Conservation (phyloP, 805 yeast species). For the Spathaspora passalidarum region DNA sequence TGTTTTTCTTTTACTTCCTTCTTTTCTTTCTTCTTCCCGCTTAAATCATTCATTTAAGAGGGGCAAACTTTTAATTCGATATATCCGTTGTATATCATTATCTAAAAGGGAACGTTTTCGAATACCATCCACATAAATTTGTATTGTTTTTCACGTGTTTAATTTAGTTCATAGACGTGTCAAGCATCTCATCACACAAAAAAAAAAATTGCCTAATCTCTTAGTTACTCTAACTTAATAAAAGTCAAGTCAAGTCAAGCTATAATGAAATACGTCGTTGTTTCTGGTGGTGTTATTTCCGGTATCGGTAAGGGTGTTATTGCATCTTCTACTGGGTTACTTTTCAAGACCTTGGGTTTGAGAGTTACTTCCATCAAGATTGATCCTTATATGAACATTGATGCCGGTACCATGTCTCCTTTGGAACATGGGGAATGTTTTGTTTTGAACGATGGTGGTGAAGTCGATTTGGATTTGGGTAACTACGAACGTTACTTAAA, state of each 20-base stretch:
- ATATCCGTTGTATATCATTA: neutral
- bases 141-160: slow-evolving; percentile 2
- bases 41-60: slow-evolving; percentile 41
- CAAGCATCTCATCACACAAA: neutral
- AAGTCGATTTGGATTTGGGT: slow-evolving; percentile 96
- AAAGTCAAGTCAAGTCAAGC: slow-evolving; percentile 11
- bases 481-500: slow-evolving; percentile 96
- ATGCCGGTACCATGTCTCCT: slow-evolving; percentile 99
- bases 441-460: slow-evolving; percentile 98
- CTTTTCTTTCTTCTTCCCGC: slow-evolving; percentile 40
- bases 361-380: slow-evolving; percentile 96
- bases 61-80: slow-evolving; percentile 20
- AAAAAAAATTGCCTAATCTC: neutral
- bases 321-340: slow-evolving; percentile 95
- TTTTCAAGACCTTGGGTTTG: slow-evolving; percentile 88
- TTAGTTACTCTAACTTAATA: neutral
- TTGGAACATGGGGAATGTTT: slow-evolving; percentile 99
- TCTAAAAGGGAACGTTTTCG: neutral
- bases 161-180: slow-evolving; percentile 4
- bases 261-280: slow-evolving; percentile 99
- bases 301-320: slow-evolving; percentile 99
- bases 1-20: slow-evolving; percentile 10
- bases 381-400: slow-evolving; percentile 98
- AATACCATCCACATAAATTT: neutral
- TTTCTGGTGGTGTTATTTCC: slow-evolving; percentile 98